Base-by-base conservation (phyloP, 1,284 basidiomycete species). In the Violaceomyces palustris region DNA sequence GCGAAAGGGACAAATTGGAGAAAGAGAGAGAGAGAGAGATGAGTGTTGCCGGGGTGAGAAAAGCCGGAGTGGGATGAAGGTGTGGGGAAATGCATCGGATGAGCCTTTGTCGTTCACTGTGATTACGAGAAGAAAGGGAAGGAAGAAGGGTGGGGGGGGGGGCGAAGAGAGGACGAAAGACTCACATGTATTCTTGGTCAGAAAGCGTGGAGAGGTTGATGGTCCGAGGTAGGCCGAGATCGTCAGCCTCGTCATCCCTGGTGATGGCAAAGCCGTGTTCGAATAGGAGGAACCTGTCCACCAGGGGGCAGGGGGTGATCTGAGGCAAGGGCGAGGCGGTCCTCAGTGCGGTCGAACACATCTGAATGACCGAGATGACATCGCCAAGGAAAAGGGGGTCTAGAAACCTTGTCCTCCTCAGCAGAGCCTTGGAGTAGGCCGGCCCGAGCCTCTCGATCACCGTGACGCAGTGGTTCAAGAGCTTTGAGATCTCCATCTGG, bases 371-470 rank as follows among this genome's bases (percentile, higher is more conserved):
- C 19, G 37, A 27, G 23, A 64, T 48, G 32, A 50, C 40, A 52
- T 90, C 88, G 2, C 87, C 88, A 47, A 90, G 82, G 61, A 91
- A 91, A 51, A 84, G 80, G 0, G 85, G 80, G 68, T 91, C 87
- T 11, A 84, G 75, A 52, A 91, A 81, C 1, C 86, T 78, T 0
- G 87, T 87, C 17, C 87, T 76, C 15, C 80, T 79, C 14, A 91
- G 77, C 50, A 90, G 82, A 0, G 87, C 88, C 22, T 79, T 51
- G 17, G 60, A 62, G 15, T 64, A 64, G 0, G 45, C 55, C 3
- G 60, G 48, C 5, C 62, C 62, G 3, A 67, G 34, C 3, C 45
- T 39, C 21, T 64, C 51, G 27, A 52, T 25, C 1, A 65, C 40
- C 7, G 54, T 43, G 2, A 68, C 28, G 12, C 56, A 51, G 38